Evolutionary conservation across 345 rosid genomes (phyloP), one percentile per base, ranked within the genome.

Genomic region (Eucalyptus regnans): DNA sequence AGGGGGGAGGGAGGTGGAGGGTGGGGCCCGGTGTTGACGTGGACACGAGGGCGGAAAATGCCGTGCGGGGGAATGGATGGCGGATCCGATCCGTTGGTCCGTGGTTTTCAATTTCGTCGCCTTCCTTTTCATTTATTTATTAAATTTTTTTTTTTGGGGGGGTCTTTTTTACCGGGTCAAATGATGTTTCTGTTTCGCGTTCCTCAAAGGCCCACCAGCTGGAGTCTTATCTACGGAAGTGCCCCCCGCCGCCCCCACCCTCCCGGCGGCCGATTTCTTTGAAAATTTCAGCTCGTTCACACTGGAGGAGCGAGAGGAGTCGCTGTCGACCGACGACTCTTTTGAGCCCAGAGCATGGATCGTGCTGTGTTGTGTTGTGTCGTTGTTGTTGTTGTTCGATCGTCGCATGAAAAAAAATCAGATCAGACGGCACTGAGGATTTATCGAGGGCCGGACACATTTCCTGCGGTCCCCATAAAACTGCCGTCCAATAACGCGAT

Each of bases 21-120:
- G 87, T 86, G 87, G 87, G 87, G 15, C 83, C 66, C 87, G 48
- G 12, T 22, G 58, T 66, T 87, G 88, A 87, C 88, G 88, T 87
- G 88, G 88, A 87, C 51, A 5, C 58, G 43, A 66, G 71, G 85
- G 62, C 29, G 29, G 81, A 71, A 37, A 71, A 9, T 37, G 27
- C 6, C 10, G 83, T 8, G 41, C 8, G 5, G 76, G 83, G 25
- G 48, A 76, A 54, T 54, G 17, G 87, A 50, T 6, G 4, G 58
- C 49, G 87, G 87, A 86, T 52, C 87, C 48, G 48, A 76, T 37
- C 83, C 83, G 80, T 9, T 68, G 80, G 23, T 68, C 83, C 48
- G 46, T 76, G 83, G 43, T 37, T 76, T 33, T 76, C 83, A 76
- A 76, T 18, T 37, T 86, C 64, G 16, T 52, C 46, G 16, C 41